These are phyloP conservation scores for Pseudogymnoascus sp. DNA, from an alignment of 2,329 filamentous ascomycete species.

Conservation along the genomic window DNA sequence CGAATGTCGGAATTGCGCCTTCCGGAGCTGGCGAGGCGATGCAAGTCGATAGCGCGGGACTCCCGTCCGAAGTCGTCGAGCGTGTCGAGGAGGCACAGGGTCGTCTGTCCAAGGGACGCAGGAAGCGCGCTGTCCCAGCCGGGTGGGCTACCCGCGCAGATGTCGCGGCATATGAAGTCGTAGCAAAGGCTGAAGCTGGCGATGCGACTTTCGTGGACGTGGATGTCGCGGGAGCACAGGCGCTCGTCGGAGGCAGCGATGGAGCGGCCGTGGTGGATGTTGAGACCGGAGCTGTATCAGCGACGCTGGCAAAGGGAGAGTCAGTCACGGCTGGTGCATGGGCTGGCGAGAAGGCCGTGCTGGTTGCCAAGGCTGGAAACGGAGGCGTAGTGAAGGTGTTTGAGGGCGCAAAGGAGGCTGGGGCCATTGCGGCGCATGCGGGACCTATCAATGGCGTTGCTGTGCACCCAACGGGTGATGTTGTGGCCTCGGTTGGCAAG, in stretches of 20 bases:
- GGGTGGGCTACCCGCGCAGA: constrained; percentile 74
- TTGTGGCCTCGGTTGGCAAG: constrained; percentile 77
- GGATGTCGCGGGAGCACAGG: constrained; percentile 49
- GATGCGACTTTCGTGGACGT: constrained; percentile 50
- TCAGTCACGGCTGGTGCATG: constrained; percentile 49
- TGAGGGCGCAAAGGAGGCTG: constrained; percentile 59
- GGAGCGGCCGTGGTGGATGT: constrained; percentile 50
- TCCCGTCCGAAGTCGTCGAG: constrained; percentile 63
- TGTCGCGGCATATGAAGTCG: constrained; percentile 51
- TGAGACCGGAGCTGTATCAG: constrained; percentile 23
- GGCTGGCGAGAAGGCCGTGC: constrained; percentile 29
- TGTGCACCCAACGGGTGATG: constrained; percentile 71
- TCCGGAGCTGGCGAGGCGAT: constrained; percentile 69
- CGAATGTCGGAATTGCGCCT: constrained; percentile 68
- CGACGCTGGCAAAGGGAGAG: constrained; percentile 44
- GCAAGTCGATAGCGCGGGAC: constrained; percentile 75
- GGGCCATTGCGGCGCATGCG: constrained; percentile 70
- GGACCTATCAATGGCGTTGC: constrained; percentile 71
- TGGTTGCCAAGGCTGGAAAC: constrained; percentile 22
- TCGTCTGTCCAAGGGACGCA: constrained; percentile 78
- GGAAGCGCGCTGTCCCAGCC: constrained; percentile 78
- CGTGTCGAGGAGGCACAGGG: constrained; percentile 75
- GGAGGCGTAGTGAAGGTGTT: constrained; percentile 67
- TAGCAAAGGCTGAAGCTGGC: constrained; percentile 45
- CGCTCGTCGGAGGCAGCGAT: constrained; percentile 54